Evolutionary conservation across 2,329 filamentous ascomycete species (phyloP).

Genomic region (Bipolaris oryzae): DNA sequence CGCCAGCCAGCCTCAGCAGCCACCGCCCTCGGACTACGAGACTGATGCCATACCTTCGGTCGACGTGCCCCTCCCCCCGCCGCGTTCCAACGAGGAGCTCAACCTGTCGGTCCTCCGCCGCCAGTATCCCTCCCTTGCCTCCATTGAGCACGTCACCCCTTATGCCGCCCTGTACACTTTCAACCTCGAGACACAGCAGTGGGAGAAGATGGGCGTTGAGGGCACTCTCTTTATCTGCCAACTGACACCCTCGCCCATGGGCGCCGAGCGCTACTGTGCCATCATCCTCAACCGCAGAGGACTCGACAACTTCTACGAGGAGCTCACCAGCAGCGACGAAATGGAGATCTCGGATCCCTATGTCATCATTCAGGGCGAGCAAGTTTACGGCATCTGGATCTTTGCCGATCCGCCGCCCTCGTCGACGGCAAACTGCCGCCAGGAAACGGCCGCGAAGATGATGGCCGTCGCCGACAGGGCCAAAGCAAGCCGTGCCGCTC

Average conservation of each 20-base stretch:
- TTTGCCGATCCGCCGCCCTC: conserved; percentile 64
- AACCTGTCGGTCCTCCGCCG: conserved; percentile 84
- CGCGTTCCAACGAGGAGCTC: conserved; percentile 79
- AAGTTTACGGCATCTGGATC: conserved; percentile 68
- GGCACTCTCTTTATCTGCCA: conserved; percentile 89
- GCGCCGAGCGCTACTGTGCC: conserved; percentile 50
- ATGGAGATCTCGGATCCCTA: conserved; percentile 62
- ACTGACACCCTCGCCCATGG: conserved; percentile 50
- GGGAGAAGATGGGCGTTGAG: conserved; percentile 87
- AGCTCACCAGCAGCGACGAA: conserved; percentile 51
- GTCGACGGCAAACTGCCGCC: conserved; percentile 59
- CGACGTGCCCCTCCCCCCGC: conserved; percentile 52
- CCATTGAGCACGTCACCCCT: conserved; percentile 79
- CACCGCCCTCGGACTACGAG: conserved; percentile 61
- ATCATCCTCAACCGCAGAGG: conserved; percentile 57
- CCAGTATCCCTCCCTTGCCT: conserved; percentile 74
- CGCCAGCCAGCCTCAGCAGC: conserved; percentile 38
- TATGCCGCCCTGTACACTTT: conserved; percentile 89
- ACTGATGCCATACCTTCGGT: conserved; percentile 53
- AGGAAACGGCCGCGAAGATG: conserved; percentile 61
- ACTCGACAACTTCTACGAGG: conserved; percentile 55
- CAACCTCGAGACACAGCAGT: conserved; percentile 65
- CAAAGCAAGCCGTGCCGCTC: conserved; percentile 55
- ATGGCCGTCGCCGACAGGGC: conserved; percentile 61
- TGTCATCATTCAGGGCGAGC: conserved; percentile 59